Base-by-base conservation (phyloP, 495 filamentous ascomycete genomes). In the Penicillium argentinense region DNA sequence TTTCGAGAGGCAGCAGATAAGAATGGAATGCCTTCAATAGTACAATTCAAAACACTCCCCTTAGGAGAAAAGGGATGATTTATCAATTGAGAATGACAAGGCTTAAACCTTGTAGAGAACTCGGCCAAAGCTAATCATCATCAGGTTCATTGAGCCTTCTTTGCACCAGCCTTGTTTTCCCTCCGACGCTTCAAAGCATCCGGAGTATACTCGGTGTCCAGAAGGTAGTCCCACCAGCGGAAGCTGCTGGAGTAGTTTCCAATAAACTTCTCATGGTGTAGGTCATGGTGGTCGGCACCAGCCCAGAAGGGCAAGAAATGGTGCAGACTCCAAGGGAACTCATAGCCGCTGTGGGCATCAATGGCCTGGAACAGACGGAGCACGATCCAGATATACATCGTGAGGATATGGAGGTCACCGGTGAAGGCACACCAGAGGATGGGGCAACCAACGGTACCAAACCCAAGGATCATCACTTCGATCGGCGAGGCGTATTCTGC, bases 261-360 rank as follows among this genome's bases (percentile, higher is more conserved):
- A 56, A 97, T 88, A 76, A 98, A 98, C 49, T 85, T 82, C 76
- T 98, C 93, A 69, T 98, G 93, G 69, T 98, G 93, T 21, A 88
- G 74, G 63, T 98, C 93, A 69, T 98, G 93, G 72, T 97, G 91
- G 49, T 95, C 85, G 25, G 93, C 93, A 53, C 93, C 93, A 47
- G 92, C 93, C 95, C 95, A 98, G 80, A 97, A 95, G 11, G 93
- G 93, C 13, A 98, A 70, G 75, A 97, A 87, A 67, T 95, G 89
- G 66, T 93, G 90, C 61, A 98, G 74, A 62, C 85, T 90, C 88
- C 88, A 97, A 43, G 93, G 93, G 71, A 98, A 97, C 60, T 98
- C 93, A 67, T 97, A 98, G 49, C 93, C 93, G 49, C 83, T 88
- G 75, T 98, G 93, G 16, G 93, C 88, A 69, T 98, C 93, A 63